Conservation (phyloP, 352 stramenopile genomes). For the Stramenopiles sp. region DNA sequence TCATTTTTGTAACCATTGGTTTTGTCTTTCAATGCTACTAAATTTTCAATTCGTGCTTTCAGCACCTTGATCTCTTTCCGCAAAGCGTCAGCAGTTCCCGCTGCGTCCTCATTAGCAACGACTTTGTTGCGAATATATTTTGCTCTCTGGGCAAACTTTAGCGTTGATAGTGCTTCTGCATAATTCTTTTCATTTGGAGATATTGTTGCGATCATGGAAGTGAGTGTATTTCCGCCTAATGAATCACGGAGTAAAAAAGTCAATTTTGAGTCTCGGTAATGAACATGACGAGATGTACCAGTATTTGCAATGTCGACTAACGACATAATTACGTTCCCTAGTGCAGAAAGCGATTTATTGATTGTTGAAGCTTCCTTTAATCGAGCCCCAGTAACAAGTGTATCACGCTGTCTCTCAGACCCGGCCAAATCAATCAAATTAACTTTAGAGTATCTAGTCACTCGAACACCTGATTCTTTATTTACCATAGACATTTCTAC, state of each 20-base stretch:
- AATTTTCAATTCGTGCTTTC: background rate
- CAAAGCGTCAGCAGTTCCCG: constrained; percentile 26
- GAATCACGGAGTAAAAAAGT: constrained; percentile 52
- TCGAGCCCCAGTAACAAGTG: constrained; percentile 35
- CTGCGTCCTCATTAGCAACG: constrained; percentile 52
- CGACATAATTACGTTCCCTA: constrained; percentile 40
- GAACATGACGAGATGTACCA: constrained; percentile 38
- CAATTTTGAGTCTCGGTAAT: constrained; percentile 60
- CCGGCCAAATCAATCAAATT: constrained; percentile 36
- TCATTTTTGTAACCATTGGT: background rate
- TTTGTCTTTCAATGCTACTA: background rate
- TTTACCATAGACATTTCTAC: constrained; percentile 23
- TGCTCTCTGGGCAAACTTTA: constrained; percentile 59
- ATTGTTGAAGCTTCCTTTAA: constrained; percentile 41
- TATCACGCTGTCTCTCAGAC: constrained; percentile 38
- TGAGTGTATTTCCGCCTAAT: constrained; percentile 57
- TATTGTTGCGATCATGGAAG: constrained; percentile 53
- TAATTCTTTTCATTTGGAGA: constrained; percentile 39
- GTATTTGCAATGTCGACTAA: constrained; percentile 28
- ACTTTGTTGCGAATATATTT: constrained; percentile 61
- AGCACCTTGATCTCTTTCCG: background rate
- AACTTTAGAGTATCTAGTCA: constrained; percentile 21
- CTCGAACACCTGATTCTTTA: background rate
- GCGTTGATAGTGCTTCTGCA: constrained; percentile 49
- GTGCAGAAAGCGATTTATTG: constrained; percentile 35